Base-by-base conservation (phyloP, 345 rosid genomes). In the Mallotus nudiflorus region DNA sequence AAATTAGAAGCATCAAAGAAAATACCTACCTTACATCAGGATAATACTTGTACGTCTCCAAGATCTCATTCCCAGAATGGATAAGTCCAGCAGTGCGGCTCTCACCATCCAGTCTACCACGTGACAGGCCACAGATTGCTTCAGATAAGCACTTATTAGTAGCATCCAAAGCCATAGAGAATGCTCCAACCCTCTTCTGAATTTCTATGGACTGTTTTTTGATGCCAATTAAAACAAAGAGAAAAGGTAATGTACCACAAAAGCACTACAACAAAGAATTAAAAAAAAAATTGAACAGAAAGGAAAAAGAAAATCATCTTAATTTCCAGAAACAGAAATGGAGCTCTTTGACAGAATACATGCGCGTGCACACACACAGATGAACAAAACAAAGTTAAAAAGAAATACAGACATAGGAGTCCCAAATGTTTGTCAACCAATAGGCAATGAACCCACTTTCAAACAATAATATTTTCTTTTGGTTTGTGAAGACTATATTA, bases 101-200 rank as follows among this genome's bases (percentile, higher is more conserved):
- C 73, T 96, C 98, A 49, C 99, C 97, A 73, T 92, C 97, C 76
- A 89, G 76, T 73, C 89, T 87, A 75, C 98, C 97, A 22, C 96
- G 98, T 50, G 88, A 81, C 20, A 89, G 83, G 37, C 93, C 86
- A 78, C 91, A 92, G 42, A 96, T 89, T 55, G 96, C 91, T 77
- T 89, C 97, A 24, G 98, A 92, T 29, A 96, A 88, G 73, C 97
- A 95, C 81, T 85, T 89, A 70, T 96, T 96, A 78, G 91, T 88
- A 64, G 89, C 89, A 69, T 92, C 96, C 75, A 92, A 58, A 13
- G 99, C 99, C 85, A 91, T 83, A 15, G 97, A 80, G 75, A 95
- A 92, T 8, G 97, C 98, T 52, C 99, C 98, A 71, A 91, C 84
- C 76, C 97, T 85, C 87, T 91, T 90, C 80, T 84, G 97, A 78